Evolutionary conservation across 176 grass and related monocot species (phyloP).

Genomic region (Leersia perrieri): DNA sequence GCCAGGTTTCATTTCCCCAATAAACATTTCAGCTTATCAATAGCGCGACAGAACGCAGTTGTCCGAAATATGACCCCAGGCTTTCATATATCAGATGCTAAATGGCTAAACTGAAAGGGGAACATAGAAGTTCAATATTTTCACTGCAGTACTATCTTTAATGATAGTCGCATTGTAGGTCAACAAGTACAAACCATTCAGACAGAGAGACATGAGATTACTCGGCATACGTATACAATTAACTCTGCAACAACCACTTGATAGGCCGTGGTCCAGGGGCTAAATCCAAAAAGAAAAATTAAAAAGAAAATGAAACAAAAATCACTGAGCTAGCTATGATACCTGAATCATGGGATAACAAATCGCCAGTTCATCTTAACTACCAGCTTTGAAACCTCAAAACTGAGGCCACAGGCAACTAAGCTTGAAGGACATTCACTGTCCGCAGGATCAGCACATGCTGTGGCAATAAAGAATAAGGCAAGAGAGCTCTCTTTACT

Average conservation of each 20-base stretch:
- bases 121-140: neutral
- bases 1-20: neutral
- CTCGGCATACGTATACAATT: conserved; percentile 34
- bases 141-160: neutral
- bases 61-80: neutral
- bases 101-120: neutral
- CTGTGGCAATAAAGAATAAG: conserved; percentile 16
- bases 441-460: neutral
- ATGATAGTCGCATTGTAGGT: conserved; percentile 6
- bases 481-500: conserved; percentile 39
- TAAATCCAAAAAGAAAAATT: neutral
- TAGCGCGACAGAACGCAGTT: neutral
- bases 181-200: conserved; percentile 26
- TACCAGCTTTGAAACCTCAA: conserved; percentile 42
- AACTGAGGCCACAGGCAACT: conserved; percentile 11
- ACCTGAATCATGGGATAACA: conserved; percentile 38
- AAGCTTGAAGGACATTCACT: neutral
- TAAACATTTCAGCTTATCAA: neutral
- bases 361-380: conserved; percentile 34
- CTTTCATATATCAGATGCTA: neutral
- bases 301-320: neutral
- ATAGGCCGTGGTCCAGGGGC: conserved; percentile 26
- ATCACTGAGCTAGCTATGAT: conserved; percentile 42
- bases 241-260: conserved; percentile 16
- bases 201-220: conserved; percentile 30